These are phyloP conservation scores for Talaromyces trachyspermus DNA, from an alignment of 495 filamentous ascomycete species.

Conservation along the genomic window DNA sequence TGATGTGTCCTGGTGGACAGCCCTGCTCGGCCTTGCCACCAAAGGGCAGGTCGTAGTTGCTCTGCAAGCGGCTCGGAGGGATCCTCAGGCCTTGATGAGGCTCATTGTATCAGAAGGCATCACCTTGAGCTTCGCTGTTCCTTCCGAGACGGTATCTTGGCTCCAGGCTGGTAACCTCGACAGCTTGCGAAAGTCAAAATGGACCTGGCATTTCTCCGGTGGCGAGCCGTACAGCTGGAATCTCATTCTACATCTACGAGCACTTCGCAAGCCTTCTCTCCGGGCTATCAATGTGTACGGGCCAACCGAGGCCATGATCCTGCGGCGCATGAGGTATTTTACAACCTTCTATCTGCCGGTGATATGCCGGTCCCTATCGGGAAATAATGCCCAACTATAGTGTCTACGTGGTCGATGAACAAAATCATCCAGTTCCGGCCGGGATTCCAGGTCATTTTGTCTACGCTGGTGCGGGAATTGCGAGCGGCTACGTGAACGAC, in stretches of 20 bases:
- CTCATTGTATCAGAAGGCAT: too few species aligned
- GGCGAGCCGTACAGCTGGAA: slow-evolving; percentile 15
- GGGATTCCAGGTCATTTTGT: slow-evolving; percentile 37
- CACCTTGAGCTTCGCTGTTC: slow-evolving; percentile 29
- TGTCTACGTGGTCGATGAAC: slow-evolving; percentile 37
- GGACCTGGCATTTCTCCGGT: slow-evolving; percentile 9
- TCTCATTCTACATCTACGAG: slow-evolving; percentile 15
- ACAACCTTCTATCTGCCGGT: neutral
- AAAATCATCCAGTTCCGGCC: slow-evolving; percentile 24
- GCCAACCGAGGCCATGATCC: slow-evolving; percentile 26
- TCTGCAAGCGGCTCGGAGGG: too few species aligned
- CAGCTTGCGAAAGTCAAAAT: neutral
- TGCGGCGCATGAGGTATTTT: slow-evolving; percentile 14
- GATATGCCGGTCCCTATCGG: slow-evolving; percentile 5
- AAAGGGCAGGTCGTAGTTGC: too few species aligned
- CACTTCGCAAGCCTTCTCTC: slow-evolving; percentile 15
- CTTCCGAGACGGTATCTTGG: slow-evolving; percentile 34
- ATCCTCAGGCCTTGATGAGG: too few species aligned
- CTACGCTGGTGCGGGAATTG: slow-evolving; percentile 35
- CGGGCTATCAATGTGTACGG: slow-evolving; percentile 28
- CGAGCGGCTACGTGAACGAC: slow-evolving; percentile 32
- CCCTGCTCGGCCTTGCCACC: too few species aligned
- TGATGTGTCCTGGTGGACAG: too few species aligned
- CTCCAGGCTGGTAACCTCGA: slow-evolving; percentile 17
- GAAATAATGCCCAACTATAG: slow-evolving; percentile 34